Percentiles rank a stretch among this genome's conserved stretches.
Conservation (phyloP, 768 basidiomycete genomes). For the Mycena haematopus region DNA sequence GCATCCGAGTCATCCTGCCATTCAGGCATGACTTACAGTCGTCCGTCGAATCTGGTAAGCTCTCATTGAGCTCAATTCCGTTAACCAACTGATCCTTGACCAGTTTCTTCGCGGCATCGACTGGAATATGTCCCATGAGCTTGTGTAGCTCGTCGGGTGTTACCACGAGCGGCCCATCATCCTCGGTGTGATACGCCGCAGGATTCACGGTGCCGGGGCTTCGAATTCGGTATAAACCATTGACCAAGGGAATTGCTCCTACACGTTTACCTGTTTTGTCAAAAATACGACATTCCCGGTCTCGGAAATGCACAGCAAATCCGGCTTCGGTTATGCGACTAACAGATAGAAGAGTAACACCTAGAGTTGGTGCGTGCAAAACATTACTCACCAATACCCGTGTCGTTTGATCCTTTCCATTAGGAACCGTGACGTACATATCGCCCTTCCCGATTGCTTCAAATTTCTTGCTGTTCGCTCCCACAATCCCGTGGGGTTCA, state of each 20-base stretch:
- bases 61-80: background rate
- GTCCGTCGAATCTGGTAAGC: background rate
- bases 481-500: background rate
- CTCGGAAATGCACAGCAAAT: background rate
- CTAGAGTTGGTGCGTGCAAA: no score
- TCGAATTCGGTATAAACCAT: background rate
- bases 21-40: background rate
- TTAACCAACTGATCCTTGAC: background rate
- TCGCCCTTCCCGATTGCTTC: background rate
- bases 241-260: background rate
- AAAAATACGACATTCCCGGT: background rate
- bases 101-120: background rate
- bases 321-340: background rate
- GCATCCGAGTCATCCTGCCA: background rate
- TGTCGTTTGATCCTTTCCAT: no score
- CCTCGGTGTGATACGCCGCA: background rate
- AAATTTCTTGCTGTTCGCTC: background rate
- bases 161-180: background rate
- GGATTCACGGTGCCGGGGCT: background rate
- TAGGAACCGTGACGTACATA: background rate
- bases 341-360: no score
- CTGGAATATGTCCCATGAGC: background rate
- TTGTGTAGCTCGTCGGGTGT: background rate
- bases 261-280: background rate
- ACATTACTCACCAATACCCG: no score